Percentiles rank a stretch among this genome's conserved stretches.
Evolutionary conservation across 1,284 basidiomycete genomes (phyloP).

Genomic region (Cutaneotrichosporon cyanovorans): DNA sequence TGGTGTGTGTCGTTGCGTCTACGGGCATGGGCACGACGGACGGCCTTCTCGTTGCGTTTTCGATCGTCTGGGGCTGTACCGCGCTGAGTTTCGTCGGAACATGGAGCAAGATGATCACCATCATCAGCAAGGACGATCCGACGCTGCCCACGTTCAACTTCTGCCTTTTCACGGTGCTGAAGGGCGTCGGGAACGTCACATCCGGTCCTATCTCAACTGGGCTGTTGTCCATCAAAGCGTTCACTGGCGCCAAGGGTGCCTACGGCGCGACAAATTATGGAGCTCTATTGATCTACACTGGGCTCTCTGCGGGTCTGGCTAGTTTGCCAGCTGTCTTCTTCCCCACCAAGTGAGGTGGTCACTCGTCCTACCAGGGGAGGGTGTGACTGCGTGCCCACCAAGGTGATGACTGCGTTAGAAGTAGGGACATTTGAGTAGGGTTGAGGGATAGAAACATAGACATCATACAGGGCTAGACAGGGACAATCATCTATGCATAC

Average conservation of each 20-base stretch:
- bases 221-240: constrained; percentile 21
- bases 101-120: constrained; percentile 34
- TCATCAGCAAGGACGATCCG: constrained; percentile 38
- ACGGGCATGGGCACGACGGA: constrained; percentile 36
- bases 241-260: constrained; percentile 31
- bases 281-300: constrained; percentile 28
- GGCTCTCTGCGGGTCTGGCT: constrained; percentile 19
- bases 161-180: constrained; percentile 35
- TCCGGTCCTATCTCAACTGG: constrained; percentile 38
- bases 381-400: not conserved
- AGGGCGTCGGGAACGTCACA: constrained; percentile 43
- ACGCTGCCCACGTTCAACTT: constrained; percentile 32
- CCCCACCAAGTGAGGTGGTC: constrained; percentile 8
- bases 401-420: too few relatives aligned
- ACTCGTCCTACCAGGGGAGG: too few relatives aligned
- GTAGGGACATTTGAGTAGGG: not conserved
- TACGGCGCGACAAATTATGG: constrained; percentile 40
- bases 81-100: constrained; percentile 31
- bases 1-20: constrained; percentile 34
- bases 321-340: constrained; percentile 14
- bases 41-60: constrained; percentile 27
- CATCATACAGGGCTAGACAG: not conserved
- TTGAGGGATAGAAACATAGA: not conserved
- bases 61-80: constrained; percentile 30
- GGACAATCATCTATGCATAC: too few relatives aligned